Percentiles rank a stretch among this genome's conserved stretches.
Evolutionary conservation across 208 protist genomes (phyloP).

Genomic region (Novymonas esmeraldas): DNA sequence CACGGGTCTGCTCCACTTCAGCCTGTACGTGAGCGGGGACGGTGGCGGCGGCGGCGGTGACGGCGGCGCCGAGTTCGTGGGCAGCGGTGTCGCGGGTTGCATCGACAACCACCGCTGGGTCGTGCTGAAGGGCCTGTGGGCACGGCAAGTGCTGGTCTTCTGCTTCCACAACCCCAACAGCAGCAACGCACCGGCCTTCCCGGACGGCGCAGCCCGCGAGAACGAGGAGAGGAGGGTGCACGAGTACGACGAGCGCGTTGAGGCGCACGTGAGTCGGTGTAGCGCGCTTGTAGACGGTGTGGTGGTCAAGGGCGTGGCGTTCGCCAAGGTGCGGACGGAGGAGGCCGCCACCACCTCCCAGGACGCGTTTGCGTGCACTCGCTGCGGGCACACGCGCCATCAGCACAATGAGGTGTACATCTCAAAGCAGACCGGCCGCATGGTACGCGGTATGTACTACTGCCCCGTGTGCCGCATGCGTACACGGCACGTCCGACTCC

Average conservation of each 20-base stretch:
- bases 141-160: conserved; percentile 39
- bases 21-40: conserved; percentile 40
- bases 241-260: neutral
- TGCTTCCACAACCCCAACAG: conserved; percentile 9
- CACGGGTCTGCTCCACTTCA: conserved; percentile 38
- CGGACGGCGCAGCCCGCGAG: neutral
- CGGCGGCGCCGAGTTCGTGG: conserved; percentile 34
- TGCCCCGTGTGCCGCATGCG: conserved; percentile 40
- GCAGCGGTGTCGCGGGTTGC: conserved; percentile 37
- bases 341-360: neutral
- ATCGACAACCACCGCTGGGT: conserved; percentile 57
- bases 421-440: conserved; percentile 12
- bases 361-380: conserved; percentile 42
- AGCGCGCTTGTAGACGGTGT: conserved; percentile 24
- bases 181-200: neutral
- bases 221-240: neutral
- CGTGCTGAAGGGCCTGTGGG: conserved; percentile 42
- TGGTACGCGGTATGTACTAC: conserved; percentile 23
- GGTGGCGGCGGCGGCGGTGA: conserved; percentile 28
- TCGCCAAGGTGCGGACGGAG: conserved; percentile 14
- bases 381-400: conserved; percentile 38
- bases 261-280: conserved; percentile 6
- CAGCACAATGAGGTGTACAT: conserved; percentile 19
- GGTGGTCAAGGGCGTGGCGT: conserved; percentile 26
- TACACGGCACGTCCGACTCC: conserved; percentile 28